These are phyloP conservation scores for Theobroma cacao DNA, from an alignment of 345 rosid genomes.

Conservation along the genomic window DNA sequence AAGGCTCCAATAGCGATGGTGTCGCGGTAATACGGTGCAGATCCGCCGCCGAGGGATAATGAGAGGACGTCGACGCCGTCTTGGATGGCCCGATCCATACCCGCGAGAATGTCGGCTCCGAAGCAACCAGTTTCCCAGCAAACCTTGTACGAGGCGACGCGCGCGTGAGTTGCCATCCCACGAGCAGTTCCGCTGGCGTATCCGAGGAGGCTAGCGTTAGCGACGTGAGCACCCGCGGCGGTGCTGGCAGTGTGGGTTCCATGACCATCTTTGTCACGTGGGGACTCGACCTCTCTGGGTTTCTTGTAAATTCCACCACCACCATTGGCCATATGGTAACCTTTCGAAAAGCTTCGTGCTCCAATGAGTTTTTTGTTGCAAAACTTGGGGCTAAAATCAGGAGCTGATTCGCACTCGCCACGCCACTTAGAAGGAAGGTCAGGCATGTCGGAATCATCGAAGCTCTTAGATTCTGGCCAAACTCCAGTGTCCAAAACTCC, in stretches of 20 bases:
- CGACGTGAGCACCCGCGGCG: slow-evolving; percentile 68
- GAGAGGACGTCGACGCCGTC: slow-evolving; percentile 96
- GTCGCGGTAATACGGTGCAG: slow-evolving; percentile 61
- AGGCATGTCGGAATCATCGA: slow-evolving; percentile 63
- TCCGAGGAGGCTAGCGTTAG: slow-evolving; percentile 75
- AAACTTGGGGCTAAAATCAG: slow-evolving; percentile 55
- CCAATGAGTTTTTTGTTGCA: slow-evolving; percentile 87
- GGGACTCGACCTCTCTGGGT: slow-evolving; percentile 52
- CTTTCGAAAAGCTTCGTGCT: slow-evolving; percentile 73
- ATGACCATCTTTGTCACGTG: slow-evolving; percentile 78
- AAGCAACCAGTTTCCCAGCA: slow-evolving; percentile 75
- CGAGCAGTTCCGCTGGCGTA: slow-evolving; percentile 78
- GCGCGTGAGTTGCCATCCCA: slow-evolving; percentile 77
- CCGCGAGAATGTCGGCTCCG: slow-evolving; percentile 81
- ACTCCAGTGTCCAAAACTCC: slow-evolving; percentile 92
- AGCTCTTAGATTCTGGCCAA: slow-evolving; percentile 83
- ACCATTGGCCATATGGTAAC: slow-evolving; percentile 60
- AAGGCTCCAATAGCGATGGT: slow-evolving; percentile 71
- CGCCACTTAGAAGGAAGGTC: slow-evolving; percentile 65
- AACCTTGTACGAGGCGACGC: slow-evolving; percentile 78
- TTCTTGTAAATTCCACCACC: slow-evolving; percentile 40
- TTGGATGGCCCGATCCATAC: slow-evolving; percentile 65
- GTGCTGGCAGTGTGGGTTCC: slow-evolving; percentile 87
- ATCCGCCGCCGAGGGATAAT: slow-evolving; percentile 77
- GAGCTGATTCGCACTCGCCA: slow-evolving; percentile 68